Evolutionary conservation across 345 rosid genomes (phyloP), one percentile per base, ranked within the genome.

Genomic region (Moricandia moricandioides): DNA sequence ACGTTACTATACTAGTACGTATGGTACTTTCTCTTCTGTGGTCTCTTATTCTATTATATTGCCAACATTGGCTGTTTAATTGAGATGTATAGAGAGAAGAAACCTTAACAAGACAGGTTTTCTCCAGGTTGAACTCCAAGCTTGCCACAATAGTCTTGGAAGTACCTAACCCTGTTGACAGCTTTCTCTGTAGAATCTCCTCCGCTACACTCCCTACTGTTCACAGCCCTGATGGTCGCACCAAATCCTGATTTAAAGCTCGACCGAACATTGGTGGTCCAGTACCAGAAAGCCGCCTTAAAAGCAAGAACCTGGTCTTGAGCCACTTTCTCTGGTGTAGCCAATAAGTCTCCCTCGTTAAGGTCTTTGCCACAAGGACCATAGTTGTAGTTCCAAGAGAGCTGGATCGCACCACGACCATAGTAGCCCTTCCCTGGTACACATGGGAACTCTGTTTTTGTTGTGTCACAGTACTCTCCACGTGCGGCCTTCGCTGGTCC

Each of bases 251-350:
- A 82, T 63, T 34, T 17, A 1, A 86, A 56, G 0, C 78, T 83
- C 0, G 82, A 40, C 6, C 80, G 87, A 12, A 87, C 91, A 62
- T 2, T 60, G 29, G 74, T 78, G 76, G 74, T 84, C 96, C 93
- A 91, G 60, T 70, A 90, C 96, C 96, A 88, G 40, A 90, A 58
- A 13, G 89, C 86, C 0, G 92, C 82, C 86, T 79, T 83, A 76
- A 91, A 90, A 0, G 93, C 80, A 10, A 88, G 47, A 13, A 78
- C 80, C 0, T 88, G 85, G 43, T 88, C 86, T 0, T 62, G 81
- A 17, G 86, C 90, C 29, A 90, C 93, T 0, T 69, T 84, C 61
- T 88, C 93, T 0, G 93, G 93, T 0, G 83, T 47, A 43, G 69
- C 80, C 61, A 88, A 57, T 5, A 86, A 82, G 3, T 86, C 51